Conservation (phyloP, 2,329 filamentous ascomycete genomes). For the Kalmusia sp. region DNA sequence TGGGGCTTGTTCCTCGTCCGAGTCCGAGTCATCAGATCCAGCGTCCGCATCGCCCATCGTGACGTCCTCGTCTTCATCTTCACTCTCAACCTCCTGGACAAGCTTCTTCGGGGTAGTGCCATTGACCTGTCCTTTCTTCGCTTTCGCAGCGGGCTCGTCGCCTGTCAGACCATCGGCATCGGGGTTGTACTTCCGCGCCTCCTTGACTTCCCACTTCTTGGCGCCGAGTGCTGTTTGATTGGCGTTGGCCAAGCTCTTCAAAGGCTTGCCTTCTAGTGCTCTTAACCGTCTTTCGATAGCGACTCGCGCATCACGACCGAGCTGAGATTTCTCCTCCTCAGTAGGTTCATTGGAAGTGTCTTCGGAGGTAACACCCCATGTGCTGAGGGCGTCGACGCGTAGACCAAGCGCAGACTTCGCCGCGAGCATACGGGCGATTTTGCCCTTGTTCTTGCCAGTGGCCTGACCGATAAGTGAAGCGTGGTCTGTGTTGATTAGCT, state of each 20-base stretch:
- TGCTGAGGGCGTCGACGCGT: slow-evolving; percentile 86
- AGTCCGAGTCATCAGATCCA: slow-evolving; percentile 46
- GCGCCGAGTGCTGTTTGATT: slow-evolving; percentile 40
- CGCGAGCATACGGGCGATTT: slow-evolving; percentile 95
- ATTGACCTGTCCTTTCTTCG: slow-evolving; percentile 56
- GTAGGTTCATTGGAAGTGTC: slow-evolving; percentile 62
- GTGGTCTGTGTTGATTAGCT: no score
- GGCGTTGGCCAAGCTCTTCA: slow-evolving; percentile 76
- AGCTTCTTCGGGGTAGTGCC: slow-evolving; percentile 51
- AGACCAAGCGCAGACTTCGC: slow-evolving; percentile 93
- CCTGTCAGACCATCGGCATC: slow-evolving; percentile 86
- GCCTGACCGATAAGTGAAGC: slow-evolving; percentile 85
- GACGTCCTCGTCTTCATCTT: slow-evolving; percentile 53
- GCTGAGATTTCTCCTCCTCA: slow-evolving; percentile 85
- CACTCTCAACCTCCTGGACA: slow-evolving; percentile 57
- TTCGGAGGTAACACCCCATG: slow-evolving; percentile 71
- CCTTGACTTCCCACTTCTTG: slow-evolving; percentile 89
- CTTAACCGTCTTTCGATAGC: slow-evolving; percentile 79
- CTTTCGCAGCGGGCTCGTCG: slow-evolving; percentile 68
- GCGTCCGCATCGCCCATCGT: slow-evolving; percentile 46
- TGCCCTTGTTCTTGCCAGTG: slow-evolving; percentile 98
- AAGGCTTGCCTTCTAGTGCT: slow-evolving; percentile 86
- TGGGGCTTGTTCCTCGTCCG: slow-evolving; percentile 33
- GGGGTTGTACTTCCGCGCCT: slow-evolving; percentile 91
- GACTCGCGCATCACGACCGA: slow-evolving; percentile 75